A percentile compares a stretch with the other conserved stretches of the same genome.
Conservation (phyloP, 345 rosid genomes). For the Physaria fendleri region DNA sequence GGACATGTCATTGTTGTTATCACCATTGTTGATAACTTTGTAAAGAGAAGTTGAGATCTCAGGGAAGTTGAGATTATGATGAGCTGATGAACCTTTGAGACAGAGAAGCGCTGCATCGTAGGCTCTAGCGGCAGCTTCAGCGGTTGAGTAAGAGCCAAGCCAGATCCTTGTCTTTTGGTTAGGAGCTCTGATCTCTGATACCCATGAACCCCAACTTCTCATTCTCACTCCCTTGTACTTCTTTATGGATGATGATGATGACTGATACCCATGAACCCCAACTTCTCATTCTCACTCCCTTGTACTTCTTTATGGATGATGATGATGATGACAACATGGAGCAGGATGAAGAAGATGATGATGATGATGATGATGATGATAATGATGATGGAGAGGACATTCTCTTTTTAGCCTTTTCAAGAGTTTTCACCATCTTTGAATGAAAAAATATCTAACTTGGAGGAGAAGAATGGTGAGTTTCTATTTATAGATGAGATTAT, state of each 20-base stretch:
- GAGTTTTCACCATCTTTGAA: conserved; percentile 59
- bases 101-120: conserved; percentile 96
- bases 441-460: too few relatives aligned
- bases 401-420: conserved; percentile 37
- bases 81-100: conserved; percentile 76
- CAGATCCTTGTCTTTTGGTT: conserved; percentile 93
- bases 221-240: conserved; percentile 94
- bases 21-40: conserved; percentile 12
- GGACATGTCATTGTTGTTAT: conserved; percentile 21
- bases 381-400: conserved; percentile 27
- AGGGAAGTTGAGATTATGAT: conserved; percentile 77
- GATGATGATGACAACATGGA: conserved; percentile 28
- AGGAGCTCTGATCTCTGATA: conserved; percentile 95
- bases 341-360: conserved; percentile 15
- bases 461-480: conserved; percentile 6
- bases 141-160: conserved; percentile 91
- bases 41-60: conserved; percentile 38
- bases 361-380: conserved; percentile 11
- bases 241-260: conserved; percentile 37
- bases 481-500: conserved; percentile 31
- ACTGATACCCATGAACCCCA: conserved; percentile 99
- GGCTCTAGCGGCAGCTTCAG: conserved; percentile 97
- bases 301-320: conserved; percentile 44
- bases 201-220: conserved; percentile 99
- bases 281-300: conserved; percentile 95